A percentile compares a stretch with the other conserved stretches of the same genome.
phyloP scores from a whole-genome alignment of 2,329 filamentous ascomycete species.

The Alternaria alternata region DNA sequence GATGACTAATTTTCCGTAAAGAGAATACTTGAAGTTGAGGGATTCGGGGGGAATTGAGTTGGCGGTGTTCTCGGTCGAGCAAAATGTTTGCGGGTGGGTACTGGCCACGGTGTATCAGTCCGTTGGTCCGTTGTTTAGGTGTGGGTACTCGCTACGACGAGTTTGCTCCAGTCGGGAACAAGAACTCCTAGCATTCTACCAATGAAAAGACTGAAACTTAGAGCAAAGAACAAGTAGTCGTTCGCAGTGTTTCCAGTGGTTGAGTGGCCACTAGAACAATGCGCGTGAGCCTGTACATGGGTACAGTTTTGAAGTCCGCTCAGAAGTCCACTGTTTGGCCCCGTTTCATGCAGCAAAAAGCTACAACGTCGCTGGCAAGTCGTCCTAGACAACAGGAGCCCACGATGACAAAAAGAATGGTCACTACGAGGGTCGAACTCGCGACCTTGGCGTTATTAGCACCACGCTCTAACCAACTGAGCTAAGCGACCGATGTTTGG shows the following conservation, averaged over 20 bases:
- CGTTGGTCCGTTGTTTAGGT: not conserved
- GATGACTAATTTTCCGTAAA: not conserved
- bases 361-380: not conserved
- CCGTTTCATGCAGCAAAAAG: not conserved
- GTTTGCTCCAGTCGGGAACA: not conserved
- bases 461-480: conserved; percentile 27
- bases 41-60: not conserved
- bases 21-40: not conserved
- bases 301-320: accelerated
- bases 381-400: not conserved
- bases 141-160: not conserved
- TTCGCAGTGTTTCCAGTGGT: not conserved
- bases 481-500: conserved; percentile 23
- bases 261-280: not conserved
- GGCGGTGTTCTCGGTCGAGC: not conserved
- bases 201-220: not conserved
- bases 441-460: conserved; percentile 29
- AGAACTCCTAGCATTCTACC: not conserved
- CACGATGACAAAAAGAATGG: conserved; percentile 16
- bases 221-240: not conserved
- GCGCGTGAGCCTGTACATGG: not conserved
- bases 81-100: not conserved
- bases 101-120: not conserved
- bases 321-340: not conserved
- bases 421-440: conserved; percentile 26